Percentiles rank a stretch among this genome's conserved stretches.
Conservation (phyloP, 2,329 filamentous ascomycete genomes). For the Cytospora schulzeri region DNA sequence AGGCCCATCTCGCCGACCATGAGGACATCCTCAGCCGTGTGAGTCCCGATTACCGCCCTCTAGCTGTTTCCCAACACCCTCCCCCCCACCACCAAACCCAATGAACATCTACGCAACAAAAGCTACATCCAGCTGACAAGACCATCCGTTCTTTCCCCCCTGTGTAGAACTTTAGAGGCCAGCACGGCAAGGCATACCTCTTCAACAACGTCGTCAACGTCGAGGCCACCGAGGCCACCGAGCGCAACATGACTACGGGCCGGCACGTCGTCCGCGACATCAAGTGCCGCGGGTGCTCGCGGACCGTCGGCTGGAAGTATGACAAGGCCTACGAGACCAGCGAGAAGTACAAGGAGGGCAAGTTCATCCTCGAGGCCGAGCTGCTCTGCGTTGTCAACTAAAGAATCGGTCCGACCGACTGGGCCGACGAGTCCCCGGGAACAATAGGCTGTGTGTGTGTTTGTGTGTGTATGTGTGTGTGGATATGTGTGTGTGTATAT, state of each 20-base stretch:
- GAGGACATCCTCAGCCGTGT: constrained; percentile 96
- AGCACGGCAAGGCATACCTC: constrained; percentile 96
- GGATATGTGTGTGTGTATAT: no score
- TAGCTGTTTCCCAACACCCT: background rate
- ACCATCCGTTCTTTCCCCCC: background rate
- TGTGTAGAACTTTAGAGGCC: constrained; percentile 94
- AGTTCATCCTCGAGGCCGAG: constrained; percentile 94
- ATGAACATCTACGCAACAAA: background rate
- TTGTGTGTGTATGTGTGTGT: no score
- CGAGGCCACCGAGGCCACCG: constrained; percentile 77
- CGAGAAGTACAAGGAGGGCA: constrained; percentile 99
- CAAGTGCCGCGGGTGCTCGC: constrained; percentile 84
- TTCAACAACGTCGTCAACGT: constrained; percentile 95
- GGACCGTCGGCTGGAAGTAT: constrained; percentile 97
- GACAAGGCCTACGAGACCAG: constrained; percentile 90
- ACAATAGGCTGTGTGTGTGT: background rate
- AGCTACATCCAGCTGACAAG: background rate
- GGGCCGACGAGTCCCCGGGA: constrained; percentile 9
- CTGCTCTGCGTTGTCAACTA: constrained; percentile 77
- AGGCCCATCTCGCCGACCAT: constrained; percentile 91
- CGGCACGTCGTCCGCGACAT: constrained; percentile 95
- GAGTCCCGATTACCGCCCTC: constrained; percentile 40
- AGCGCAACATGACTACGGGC: constrained; percentile 98
- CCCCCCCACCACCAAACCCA: no score
- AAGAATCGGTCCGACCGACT: no score